These are phyloP conservation scores for Ceratobasidium sp. DNA, from an alignment of 1,284 basidiomycete genomes.

Conservation along the genomic window DNA sequence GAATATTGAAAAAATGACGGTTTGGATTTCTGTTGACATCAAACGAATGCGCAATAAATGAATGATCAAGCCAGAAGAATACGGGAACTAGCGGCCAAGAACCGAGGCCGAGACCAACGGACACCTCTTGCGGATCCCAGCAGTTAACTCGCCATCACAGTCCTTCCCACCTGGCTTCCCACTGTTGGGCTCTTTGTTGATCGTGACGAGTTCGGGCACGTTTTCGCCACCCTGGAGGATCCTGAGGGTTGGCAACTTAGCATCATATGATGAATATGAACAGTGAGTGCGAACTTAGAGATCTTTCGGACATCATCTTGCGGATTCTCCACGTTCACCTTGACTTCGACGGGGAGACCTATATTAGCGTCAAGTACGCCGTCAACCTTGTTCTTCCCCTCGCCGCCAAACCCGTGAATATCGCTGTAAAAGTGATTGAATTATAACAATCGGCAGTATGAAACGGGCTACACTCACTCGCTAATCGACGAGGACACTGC, in stretches of 20 bases:
- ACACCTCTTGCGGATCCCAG: too few species aligned
- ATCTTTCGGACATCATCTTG: neutral
- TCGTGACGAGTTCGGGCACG: too few species aligned
- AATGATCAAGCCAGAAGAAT: too few species aligned
- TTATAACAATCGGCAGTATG: neutral
- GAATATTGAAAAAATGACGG: constrained; percentile 32
- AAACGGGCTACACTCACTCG: neutral
- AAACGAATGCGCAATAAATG: constrained; percentile 6
- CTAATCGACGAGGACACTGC: neutral
- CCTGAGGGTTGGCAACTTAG: neutral
- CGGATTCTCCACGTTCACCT: neutral
- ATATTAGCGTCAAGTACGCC: neutral
- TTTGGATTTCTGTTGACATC: constrained; percentile 18
- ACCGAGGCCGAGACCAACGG: neutral
- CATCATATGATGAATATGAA: neutral
- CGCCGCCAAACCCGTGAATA: neutral
- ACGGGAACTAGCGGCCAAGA: neutral
- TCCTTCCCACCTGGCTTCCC: too few species aligned
- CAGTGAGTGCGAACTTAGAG: neutral
- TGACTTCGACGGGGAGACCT: neutral
- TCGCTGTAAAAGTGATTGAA: too few species aligned
- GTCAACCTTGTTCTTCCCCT: neutral
- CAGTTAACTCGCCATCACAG: too few species aligned
- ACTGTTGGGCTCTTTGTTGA: too few species aligned
- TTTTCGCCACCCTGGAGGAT: too few species aligned